A percentile compares a stretch with the other conserved stretches of the same genome.
Conservation (phyloP, 202 grass and related monocot species). For the Carex sylvatica region DNA sequence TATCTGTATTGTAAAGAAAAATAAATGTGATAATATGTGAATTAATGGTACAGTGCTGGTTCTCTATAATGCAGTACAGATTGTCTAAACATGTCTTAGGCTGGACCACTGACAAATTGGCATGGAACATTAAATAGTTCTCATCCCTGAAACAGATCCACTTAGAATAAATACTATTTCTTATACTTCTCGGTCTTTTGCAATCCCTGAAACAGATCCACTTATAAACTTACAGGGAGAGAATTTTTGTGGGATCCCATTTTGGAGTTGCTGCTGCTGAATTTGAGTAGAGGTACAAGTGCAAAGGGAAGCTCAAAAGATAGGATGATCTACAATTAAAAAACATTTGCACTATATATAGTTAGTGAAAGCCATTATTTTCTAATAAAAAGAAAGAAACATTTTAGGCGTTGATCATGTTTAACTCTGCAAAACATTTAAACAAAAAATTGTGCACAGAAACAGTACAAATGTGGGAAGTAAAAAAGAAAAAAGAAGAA, state of each 20-base stretch:
- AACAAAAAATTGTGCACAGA: not conserved
- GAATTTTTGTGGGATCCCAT: slow-evolving; percentile 52
- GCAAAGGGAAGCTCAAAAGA: slow-evolving; percentile 70
- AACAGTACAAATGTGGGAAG: not conserved
- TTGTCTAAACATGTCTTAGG: too few species aligned
- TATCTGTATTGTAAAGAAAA: slow-evolving; percentile 35
- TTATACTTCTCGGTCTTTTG: not conserved
- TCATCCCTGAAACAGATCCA: not conserved
- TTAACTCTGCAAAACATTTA: not conserved
- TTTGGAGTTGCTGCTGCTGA: slow-evolving; percentile 46
- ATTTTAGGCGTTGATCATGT: not conserved
- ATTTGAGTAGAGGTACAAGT: slow-evolving; percentile 64
- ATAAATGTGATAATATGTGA: not conserved
- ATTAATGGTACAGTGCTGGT: not conserved
- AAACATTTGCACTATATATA: not conserved
- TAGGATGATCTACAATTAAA: slow-evolving; percentile 47
- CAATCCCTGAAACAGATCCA: not conserved
- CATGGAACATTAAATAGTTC: not conserved
- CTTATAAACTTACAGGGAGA: slow-evolving; percentile 38
- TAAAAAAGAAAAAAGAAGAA: not conserved
- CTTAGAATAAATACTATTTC: not conserved
- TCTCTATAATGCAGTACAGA: not conserved
- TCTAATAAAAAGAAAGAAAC: not conserved
- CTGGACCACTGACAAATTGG: not conserved
- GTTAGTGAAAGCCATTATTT: not conserved